Evolutionary conservation across 495 filamentous ascomycete genomes (phyloP), one percentile per base, ranked within the genome.

Genomic region (Penicillium lividum): DNA sequence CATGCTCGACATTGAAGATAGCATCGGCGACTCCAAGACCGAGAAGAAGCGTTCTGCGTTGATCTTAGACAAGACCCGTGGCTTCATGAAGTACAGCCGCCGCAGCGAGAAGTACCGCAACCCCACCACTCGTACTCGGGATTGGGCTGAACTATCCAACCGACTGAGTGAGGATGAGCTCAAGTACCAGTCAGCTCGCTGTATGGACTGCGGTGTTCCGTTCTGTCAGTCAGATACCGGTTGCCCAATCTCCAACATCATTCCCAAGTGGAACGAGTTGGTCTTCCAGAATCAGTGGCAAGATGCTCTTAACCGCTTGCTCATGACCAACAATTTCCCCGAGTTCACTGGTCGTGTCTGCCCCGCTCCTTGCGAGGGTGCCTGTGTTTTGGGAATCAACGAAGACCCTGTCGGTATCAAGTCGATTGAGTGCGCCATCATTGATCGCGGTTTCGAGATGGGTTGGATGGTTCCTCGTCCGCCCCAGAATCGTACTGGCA

Each of bases 321-420:
- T 98, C 56, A 96, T 97, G 91, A 99, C 94, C 55, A 99, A 99
- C 80, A 97, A 98, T 82, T 98, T 99, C 84, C 94, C 94, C 28
- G 94, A 99, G 70, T 98, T 98, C 76, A 99, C 94, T 61, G 94
- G 94, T 48, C 93, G 94, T 77, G 94, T 99, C 53, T 99, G 94
- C 77, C 94, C 94, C 52, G 94, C 94, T 59, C 94, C 94, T 72
- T 99, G 94, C 66, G 94, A 99, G 73, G 94, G 94, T 69, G 91
- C 94, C 38, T 99, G 94, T 73, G 95, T 98, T 18, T 84, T 99
- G 28, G 94, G 94, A 29, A 99, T 99, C 82, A 99, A 96, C 60
- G 95, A 98, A 68, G 93, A 98, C 68, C 94, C 94, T 22, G 86
- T 99, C 43, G 94, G 94, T 66, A 99, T 99, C 82, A 99, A 99